Evolutionary conservation across 345 rosid genomes (phyloP).

Genomic region (Salix udensis): DNA sequence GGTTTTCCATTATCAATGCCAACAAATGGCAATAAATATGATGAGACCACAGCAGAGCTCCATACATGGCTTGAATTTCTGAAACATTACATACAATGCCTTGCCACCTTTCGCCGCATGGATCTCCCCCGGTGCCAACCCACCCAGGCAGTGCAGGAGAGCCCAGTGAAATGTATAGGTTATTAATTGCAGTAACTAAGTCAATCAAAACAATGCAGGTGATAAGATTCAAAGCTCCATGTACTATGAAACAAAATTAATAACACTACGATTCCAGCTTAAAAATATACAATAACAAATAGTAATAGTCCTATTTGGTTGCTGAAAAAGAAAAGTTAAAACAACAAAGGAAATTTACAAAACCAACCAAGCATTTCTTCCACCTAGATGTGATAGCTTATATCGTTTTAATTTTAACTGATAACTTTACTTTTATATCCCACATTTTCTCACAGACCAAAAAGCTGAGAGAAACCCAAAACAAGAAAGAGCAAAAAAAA

Average conservation of each 20-base stretch:
- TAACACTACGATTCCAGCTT: neutral
- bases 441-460: slow-evolving; percentile 7
- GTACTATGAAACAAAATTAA: neutral
- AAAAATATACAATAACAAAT: neutral
- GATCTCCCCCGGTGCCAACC: slow-evolving; percentile 91
- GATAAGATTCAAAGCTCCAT: slow-evolving; percentile 17
- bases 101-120: slow-evolving; percentile 91
- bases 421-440: neutral
- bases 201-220: slow-evolving; percentile 39
- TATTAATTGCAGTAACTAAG: slow-evolving; percentile 83
- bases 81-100: slow-evolving; percentile 72
- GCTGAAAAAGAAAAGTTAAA: neutral
- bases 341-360: neutral
- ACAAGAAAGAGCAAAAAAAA: neutral
- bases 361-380: neutral
- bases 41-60: neutral
- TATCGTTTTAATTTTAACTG: neutral
- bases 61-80: slow-evolving; percentile 55
- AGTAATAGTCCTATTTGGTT: neutral
- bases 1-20: neutral
- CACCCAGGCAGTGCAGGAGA: slow-evolving; percentile 84
- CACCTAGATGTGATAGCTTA: neutral
- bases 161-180: slow-evolving; percentile 65
- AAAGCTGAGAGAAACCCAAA: neutral
- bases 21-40: slow-evolving; percentile 1